A percentile compares a stretch with the other conserved stretches of the same genome.
Evolutionary conservation across 192 early-diverging fungal species (phyloP).

Genomic region (Funneliformis mosseae): DNA sequence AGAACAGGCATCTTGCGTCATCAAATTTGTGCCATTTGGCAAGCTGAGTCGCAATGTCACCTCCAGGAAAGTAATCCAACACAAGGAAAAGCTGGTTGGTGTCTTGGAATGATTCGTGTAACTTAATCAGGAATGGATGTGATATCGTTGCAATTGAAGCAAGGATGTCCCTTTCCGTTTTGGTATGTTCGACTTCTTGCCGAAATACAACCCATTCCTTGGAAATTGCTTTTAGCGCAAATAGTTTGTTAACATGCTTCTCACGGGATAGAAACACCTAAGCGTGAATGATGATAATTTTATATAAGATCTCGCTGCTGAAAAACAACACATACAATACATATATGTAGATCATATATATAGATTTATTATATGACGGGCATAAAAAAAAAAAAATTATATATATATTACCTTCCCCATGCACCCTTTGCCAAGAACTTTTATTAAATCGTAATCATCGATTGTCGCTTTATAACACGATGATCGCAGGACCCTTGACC

Average conservation of each 20-base stretch:
- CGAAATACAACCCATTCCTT: conserved; percentile 70
- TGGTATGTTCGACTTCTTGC: conserved; percentile 79
- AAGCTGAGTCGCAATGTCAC: conserved; percentile 90
- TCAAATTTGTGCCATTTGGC: conserved; percentile 56
- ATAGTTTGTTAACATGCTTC: conserved; percentile 45
- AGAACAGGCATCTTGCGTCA: conserved; percentile 78
- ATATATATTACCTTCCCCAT: conserved; percentile 65
- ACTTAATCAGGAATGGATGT: conserved; percentile 91
- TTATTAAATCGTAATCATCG: conserved; percentile 55
- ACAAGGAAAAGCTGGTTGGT: conserved; percentile 85
- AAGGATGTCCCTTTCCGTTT: conserved; percentile 84
- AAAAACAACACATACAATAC: no score
- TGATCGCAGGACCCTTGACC: conserved; percentile 26
- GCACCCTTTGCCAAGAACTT: conserved; percentile 61
- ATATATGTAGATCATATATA: no score
- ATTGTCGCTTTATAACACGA: conserved; percentile 42
- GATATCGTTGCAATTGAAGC: conserved; percentile 63
- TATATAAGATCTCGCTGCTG: no score
- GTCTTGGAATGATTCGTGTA: conserved; percentile 90
- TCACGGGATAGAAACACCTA: conserved; percentile 57
- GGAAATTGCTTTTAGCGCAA: conserved; percentile 57
- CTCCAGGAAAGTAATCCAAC: conserved; percentile 87
- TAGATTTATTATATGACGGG: no score
- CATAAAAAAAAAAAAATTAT: no score
- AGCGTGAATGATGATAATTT: neutral